Evolutionary conservation across 2,329 filamentous ascomycete genomes (phyloP), one percentile per base, ranked within the genome.

Genomic region (Bipolaris sorokiniana): DNA sequence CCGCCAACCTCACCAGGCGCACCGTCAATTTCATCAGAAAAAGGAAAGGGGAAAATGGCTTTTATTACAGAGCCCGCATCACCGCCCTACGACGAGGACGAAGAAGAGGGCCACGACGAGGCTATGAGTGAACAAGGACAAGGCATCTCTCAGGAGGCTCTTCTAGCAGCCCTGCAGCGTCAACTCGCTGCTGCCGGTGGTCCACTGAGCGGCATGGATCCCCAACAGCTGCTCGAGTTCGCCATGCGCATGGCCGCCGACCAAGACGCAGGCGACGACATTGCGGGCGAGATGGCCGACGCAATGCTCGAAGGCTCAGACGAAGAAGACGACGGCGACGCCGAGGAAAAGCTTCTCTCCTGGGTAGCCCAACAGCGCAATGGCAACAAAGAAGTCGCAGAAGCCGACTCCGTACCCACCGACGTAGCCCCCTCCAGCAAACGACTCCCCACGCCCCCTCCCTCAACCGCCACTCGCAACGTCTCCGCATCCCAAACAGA

Each of bases 201-300:
- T 5, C 73, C 71, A 1, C 61, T 76, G n/a, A 70, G 62, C 31
- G 78, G 76, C 15, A 73, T 78, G 64, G 79, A 81, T 56, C 75
- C 79, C 36, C 66, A 71, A 13, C 74, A 76, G 11, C 72, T 82
- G 46, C 74, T 81, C 50, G 64, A 78, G 45, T 79, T 76, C 15
- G 76, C 79, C 4, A 70, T 76, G 62, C 76, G 80, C 48, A 80
- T 82, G 79, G 69, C 81, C 10, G 74, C 72, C 4, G 75, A 77
- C 28, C 69, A 78, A n/a, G 72, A 68, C 22, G 74, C 69, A 7
- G 73, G 74, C 23, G 79, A 80, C 47, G 79, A 79, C 15, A 76
- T 79, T 53, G 70, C 76, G 16, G 76, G 76, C 23, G 71, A 79
- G 42, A 69, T 82, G 59, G 77, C 79, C 26, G 76, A 77, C 34